Evolutionary conservation across 2,329 filamentous ascomycete genomes (phyloP).

Genomic region (Calonectria pauciramosa): DNA sequence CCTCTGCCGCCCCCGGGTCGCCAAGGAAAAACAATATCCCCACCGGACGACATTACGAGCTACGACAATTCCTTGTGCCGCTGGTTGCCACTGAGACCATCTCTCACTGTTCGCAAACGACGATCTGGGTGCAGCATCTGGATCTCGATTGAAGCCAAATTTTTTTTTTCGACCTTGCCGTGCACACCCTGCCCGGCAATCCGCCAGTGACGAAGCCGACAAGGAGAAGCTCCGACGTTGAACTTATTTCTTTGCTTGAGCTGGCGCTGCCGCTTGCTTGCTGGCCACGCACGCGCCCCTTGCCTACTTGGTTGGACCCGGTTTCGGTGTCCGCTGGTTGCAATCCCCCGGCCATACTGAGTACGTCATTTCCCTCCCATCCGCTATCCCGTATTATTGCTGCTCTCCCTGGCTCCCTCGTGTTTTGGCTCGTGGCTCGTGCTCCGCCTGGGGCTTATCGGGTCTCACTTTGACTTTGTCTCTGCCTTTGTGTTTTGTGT

Average conservation of each 20-base stretch:
- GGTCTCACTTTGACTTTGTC: slow-evolving; percentile 16
- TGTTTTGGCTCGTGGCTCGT: slow-evolving; percentile 12
- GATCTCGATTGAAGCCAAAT: neutral
- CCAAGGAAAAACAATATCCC: slow-evolving; percentile 1
- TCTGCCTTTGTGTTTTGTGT: slow-evolving; percentile 8
- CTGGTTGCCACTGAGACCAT: slow-evolving; percentile 12
- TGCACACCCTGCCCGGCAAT: neutral
- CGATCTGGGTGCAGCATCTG: neutral
- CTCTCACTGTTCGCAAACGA: slow-evolving; percentile 8
- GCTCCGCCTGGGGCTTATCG: neutral
- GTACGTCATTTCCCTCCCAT: slow-evolving; percentile 20
- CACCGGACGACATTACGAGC: slow-evolving; percentile 1
- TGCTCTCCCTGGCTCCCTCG: slow-evolving; percentile 5
- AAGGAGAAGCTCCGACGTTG: neutral
- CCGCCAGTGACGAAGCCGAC: neutral
- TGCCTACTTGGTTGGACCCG: neutral
- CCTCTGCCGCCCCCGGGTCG: slow-evolving; percentile 1
- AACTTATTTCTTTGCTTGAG: neutral
- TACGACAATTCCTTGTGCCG: slow-evolving; percentile 7
- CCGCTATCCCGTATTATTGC: neutral
- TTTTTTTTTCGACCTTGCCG: neutral
- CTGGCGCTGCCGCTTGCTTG: neutral
- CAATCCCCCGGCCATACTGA: neutral
- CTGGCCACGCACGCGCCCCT: slow-evolving; percentile 9
- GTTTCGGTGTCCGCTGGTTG: slow-evolving; percentile 20